Percentiles rank a stretch among this genome's conserved stretches.
phyloP scores from a whole-genome alignment of 805 yeast genomes.

The Candida sakaeoensis region DNA sequence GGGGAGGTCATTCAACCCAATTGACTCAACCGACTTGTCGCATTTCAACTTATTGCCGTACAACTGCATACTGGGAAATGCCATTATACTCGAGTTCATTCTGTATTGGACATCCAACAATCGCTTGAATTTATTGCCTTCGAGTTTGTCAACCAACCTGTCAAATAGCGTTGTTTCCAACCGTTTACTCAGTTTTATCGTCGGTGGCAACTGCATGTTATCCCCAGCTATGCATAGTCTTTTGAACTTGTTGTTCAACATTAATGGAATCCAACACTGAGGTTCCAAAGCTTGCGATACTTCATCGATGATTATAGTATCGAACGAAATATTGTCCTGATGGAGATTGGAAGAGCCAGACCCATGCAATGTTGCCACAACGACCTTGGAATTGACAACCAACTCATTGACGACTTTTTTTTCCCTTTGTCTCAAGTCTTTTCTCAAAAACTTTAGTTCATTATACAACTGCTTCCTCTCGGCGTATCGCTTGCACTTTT shows the following conservation, averaged over 20 bases:
- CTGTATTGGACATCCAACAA: conserved; percentile 79
- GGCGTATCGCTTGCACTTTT: conserved; percentile 56
- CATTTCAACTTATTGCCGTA: conserved; percentile 66
- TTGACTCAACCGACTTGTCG: conserved; percentile 50
- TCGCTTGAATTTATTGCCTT: conserved; percentile 45
- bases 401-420: conserved; percentile 57
- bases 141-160: conserved; percentile 49
- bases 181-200: conserved; percentile 52
- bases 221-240: conserved; percentile 87
- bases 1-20: conserved; percentile 51
- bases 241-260: conserved; percentile 54
- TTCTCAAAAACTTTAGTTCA: conserved; percentile 64
- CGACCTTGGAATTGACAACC: conserved; percentile 59
- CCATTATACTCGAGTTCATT: conserved; percentile 78
- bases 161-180: conserved; percentile 78
- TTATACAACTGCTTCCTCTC: conserved; percentile 67
- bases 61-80: conserved; percentile 64
- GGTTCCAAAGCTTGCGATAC: conserved; percentile 94
- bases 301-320: conserved; percentile 87
- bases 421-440: conserved; percentile 68
- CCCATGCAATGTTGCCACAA: conserved; percentile 84
- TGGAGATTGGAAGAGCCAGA: conserved; percentile 67
- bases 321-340: conserved; percentile 47
- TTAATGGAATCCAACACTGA: conserved; percentile 92
- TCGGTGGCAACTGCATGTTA: conserved; percentile 88